These are phyloP conservation scores for Aspergillus baeticus DNA, from an alignment of 495 filamentous ascomycete species.

Conservation along the genomic window DNA sequence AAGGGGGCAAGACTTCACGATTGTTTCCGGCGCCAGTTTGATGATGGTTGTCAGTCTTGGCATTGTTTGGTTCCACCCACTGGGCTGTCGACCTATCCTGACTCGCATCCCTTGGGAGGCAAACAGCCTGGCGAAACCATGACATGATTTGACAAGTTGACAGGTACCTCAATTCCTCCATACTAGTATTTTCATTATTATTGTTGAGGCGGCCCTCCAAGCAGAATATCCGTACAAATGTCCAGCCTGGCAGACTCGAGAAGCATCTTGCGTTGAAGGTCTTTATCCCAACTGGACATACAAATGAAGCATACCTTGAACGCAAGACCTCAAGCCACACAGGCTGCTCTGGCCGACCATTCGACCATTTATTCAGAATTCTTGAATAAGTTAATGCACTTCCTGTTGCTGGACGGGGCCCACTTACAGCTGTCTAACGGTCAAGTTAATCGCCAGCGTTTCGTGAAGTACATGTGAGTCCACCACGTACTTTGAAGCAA, in stretches of 20 bases:
- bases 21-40: conserved; percentile 27
- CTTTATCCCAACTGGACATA: background rate
- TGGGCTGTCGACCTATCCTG: background rate
- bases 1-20: conserved; percentile 29
- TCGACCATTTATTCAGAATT: background rate
- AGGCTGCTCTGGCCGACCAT: background rate
- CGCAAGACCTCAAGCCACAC: background rate
- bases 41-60: conserved; percentile 24
- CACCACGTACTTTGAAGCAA: too few relatives aligned
- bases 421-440: background rate
- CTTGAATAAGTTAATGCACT: background rate
- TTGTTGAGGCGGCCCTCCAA: too few relatives aligned
- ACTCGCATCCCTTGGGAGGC: conserved; percentile 6
- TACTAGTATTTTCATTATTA: too few relatives aligned
- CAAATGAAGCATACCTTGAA: background rate
- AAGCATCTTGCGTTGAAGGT: background rate
- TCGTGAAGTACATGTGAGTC: too few relatives aligned
- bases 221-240: too few relatives aligned
- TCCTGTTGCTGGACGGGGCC: background rate
- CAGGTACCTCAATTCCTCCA: too few relatives aligned
- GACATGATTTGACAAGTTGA: background rate
- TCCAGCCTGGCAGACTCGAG: background rate
- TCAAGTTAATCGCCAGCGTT: background rate
- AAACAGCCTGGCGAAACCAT: background rate
- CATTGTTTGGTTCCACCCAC: conserved; percentile 19